Evolutionary conservation across 2,329 filamentous ascomycete genomes (phyloP), one percentile per base, ranked within the genome.

Genomic region (Arthrobotrys entomopaga): DNA sequence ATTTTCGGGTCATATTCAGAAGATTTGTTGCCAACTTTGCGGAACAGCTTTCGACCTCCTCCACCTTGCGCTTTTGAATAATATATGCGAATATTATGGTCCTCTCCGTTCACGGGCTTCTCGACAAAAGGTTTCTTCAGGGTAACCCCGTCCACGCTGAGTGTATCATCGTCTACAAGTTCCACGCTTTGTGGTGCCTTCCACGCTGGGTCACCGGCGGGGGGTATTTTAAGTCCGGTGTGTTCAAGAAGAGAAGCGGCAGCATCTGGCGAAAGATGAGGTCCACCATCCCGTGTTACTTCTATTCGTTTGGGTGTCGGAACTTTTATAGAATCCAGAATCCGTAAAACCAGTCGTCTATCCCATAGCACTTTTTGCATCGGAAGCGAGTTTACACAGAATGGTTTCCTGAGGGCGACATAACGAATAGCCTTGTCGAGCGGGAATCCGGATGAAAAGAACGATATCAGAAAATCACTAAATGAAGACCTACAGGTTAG

Each of bases 331-430:
- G 91, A 89, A 81, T 98, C 94, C 56, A 99, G 85, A 34, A 99
- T 90, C 66, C 87, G 89, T 19, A 99, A 85, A 78, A 95, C 98
- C 22, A 98, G 85, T 38, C 96, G 89, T 54, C 96, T 89, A 81
- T 99, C 95, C 95, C 95, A 99, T 2, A 99, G 84, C 4, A 99
- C 88, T 81, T 96, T 93, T 81, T 99, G 95, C 92, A 99, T 97
- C 0, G 93, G 91, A 49, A 99, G 85, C 81, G 99, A 94, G 80
- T 99, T 99, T 80, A 99, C 93, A 80, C 94, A 97, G 79, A 97
- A 98, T 0, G 95, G 95, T 80, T 96, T 96, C 65, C 95, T 89
- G 10, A 96, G 87, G 79, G 93, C 92, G 75, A 93, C 92, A 81
- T 99, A 99, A 38, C 93, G 92, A 78, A 99, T 96, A 3, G 96